A percentile compares a stretch with the other conserved stretches of the same genome.
Conservation (phyloP, 805 yeast species). For the Vanderwaltozyma tropicalis region DNA sequence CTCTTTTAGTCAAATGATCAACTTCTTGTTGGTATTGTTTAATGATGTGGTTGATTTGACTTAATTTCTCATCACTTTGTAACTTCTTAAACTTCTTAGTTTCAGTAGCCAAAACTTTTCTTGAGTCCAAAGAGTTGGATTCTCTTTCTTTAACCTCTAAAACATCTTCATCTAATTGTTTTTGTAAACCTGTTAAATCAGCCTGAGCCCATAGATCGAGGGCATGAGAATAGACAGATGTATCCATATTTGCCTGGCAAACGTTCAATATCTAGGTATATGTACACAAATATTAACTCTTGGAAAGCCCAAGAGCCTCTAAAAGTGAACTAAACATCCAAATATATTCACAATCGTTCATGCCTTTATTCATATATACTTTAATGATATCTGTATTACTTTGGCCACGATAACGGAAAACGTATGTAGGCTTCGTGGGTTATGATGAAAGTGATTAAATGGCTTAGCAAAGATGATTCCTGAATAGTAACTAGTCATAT, state of each 20-base stretch:
- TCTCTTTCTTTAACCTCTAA: slow-evolving; percentile 62
- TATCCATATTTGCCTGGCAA: slow-evolving; percentile 21
- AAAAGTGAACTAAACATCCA: neutral
- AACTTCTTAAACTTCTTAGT: slow-evolving; percentile 72
- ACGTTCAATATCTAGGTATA: too few relatives aligned
- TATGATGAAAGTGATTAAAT: too few relatives aligned
- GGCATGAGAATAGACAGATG: slow-evolving; percentile 36
- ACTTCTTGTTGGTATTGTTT: slow-evolving; percentile 79
- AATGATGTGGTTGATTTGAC: slow-evolving; percentile 37
- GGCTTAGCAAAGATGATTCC: too few relatives aligned
- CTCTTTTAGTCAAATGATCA: slow-evolving; percentile 68
- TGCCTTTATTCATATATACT: too few relatives aligned
- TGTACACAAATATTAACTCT: neutral
- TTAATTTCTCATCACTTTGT: slow-evolving; percentile 50
- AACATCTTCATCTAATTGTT: slow-evolving; percentile 63
- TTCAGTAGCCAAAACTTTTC: slow-evolving; percentile 68
- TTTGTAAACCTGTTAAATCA: slow-evolving; percentile 60
- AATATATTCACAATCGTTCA: too few relatives aligned
- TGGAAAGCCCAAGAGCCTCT: neutral
- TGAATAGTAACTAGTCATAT: too few relatives aligned
- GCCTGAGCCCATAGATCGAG: slow-evolving; percentile 67
- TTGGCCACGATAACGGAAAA: too few relatives aligned
- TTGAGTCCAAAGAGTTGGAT: slow-evolving; percentile 49
- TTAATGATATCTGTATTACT: too few relatives aligned
- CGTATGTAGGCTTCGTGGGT: too few relatives aligned